phyloP scores from a whole-genome alignment of 768 basidiomycete genomes.

The Suillus variegatus region DNA sequence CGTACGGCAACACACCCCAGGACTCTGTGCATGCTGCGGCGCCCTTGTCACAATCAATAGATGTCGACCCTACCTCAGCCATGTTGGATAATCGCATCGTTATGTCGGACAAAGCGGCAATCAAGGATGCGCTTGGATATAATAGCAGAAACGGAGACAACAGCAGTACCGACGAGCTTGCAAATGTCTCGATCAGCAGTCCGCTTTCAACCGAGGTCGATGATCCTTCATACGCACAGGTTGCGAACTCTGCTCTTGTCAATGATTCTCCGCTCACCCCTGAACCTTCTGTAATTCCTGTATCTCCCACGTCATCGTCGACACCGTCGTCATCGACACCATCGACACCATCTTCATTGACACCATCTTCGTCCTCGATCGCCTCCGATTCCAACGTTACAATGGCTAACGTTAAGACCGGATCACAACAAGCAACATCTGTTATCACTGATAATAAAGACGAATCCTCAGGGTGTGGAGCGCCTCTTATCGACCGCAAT shows the following conservation, averaged over 20 bases:
- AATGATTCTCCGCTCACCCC: background rate
- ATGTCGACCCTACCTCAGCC: background rate
- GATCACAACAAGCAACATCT: background rate
- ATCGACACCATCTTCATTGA: background rate
- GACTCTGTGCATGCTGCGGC: conserved; percentile 8
- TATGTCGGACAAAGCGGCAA: conserved; percentile 4
- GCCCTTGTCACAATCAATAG: background rate
- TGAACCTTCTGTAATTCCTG: background rate
- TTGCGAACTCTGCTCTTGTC: background rate
- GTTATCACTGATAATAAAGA: conserved; percentile 8
- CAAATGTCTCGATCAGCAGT: background rate
- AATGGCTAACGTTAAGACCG: conserved; percentile 5
- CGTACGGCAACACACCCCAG: conserved; percentile 7
- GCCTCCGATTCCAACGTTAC: background rate
- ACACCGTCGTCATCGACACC: background rate
- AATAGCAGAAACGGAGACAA: background rate
- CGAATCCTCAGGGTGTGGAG: conserved; percentile 7
- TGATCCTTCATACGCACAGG: background rate
- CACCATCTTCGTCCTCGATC: background rate
- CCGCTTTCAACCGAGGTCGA: no score
- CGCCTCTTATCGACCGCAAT: conserved; percentile 2
- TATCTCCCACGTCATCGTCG: conserved; percentile 1
- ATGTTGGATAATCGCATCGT: background rate
- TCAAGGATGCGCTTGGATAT: conserved; percentile 11
- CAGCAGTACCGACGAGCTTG: background rate